A percentile compares a stretch with the other conserved stretches of the same genome.
Conservation (phyloP, 2,329 filamentous ascomycete genomes). For the Chaetothyriales sp. region DNA sequence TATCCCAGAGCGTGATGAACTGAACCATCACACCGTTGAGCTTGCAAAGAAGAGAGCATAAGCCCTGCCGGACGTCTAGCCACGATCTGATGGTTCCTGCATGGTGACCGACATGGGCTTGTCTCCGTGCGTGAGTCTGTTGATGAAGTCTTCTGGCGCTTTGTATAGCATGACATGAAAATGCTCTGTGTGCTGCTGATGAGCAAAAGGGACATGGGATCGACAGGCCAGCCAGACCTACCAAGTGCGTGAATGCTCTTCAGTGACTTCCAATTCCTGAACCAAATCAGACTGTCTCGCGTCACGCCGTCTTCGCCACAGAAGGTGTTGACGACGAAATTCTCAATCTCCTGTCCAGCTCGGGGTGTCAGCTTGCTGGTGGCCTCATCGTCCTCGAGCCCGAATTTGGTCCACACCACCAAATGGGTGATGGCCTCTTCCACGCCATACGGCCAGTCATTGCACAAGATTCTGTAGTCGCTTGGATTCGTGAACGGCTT, state of each 20-base stretch:
- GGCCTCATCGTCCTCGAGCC: conserved; percentile 53
- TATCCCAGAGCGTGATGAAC: too few relatives aligned
- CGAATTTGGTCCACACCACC: conserved; percentile 87
- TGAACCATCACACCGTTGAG: too few relatives aligned
- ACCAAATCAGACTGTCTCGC: conserved; percentile 57
- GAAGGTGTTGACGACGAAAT: conserved; percentile 58
- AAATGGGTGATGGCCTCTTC: conserved; percentile 67
- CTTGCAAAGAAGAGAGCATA: too few relatives aligned
- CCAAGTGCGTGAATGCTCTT: conserved; percentile 69
- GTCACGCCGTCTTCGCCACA: conserved; percentile 33
- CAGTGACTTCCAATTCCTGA: conserved; percentile 77
- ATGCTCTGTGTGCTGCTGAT: conserved; percentile 47
- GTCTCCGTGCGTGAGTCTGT: conserved; percentile 59
- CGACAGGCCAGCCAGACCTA: conserved; percentile 1
- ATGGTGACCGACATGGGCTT: conserved; percentile 44
- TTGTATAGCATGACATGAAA: conserved; percentile 87
- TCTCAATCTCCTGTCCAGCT: conserved; percentile 52
- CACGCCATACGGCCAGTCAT: conserved; percentile 91
- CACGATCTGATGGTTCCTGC: too few relatives aligned
- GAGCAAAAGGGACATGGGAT: not conserved
- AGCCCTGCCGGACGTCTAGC: too few relatives aligned
- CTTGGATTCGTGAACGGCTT: conserved; percentile 31
- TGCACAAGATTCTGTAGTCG: conserved; percentile 56
- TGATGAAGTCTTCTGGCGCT: conserved; percentile 56
- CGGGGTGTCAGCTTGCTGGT: conserved; percentile 53